Conservation (phyloP, 225 moss, liverwort and hornwort species). For the Pseudoscleropodium purum region DNA sequence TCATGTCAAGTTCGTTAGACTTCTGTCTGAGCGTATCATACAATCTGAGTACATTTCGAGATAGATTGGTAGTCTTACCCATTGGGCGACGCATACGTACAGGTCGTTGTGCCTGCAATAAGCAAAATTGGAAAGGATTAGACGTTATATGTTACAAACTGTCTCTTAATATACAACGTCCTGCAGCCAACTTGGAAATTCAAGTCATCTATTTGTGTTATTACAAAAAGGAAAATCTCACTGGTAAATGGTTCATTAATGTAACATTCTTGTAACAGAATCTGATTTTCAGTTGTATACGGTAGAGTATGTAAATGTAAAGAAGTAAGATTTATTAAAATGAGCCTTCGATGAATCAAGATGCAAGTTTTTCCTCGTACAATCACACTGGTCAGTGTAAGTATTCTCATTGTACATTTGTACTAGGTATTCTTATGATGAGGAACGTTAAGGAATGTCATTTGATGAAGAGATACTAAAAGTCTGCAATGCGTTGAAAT, state of each 20-base stretch:
- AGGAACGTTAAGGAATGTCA: background rate
- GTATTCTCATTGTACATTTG: background rate
- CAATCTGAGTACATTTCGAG: background rate
- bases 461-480: background rate
- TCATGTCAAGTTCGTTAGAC: background rate
- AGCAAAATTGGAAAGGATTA: background rate
- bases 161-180: background rate
- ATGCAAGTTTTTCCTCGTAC: background rate
- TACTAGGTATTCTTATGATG: background rate
- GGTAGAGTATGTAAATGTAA: background rate
- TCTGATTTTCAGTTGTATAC: background rate
- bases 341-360: background rate
- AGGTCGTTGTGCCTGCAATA: slow-evolving; percentile 18
- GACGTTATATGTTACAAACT: background rate
- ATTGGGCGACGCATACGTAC: slow-evolving; percentile 11
- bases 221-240: background rate
- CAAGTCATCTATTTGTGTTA: background rate
- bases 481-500: background rate
- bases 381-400: background rate
- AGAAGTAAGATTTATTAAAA: background rate
- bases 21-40: background rate
- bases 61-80: slow-evolving; percentile 1
- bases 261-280: background rate
- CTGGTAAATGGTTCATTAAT: background rate
- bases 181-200: background rate